These are phyloP conservation scores for Ramaria rubella DNA, from an alignment of 768 basidiomycete species.

Conservation along the genomic window DNA sequence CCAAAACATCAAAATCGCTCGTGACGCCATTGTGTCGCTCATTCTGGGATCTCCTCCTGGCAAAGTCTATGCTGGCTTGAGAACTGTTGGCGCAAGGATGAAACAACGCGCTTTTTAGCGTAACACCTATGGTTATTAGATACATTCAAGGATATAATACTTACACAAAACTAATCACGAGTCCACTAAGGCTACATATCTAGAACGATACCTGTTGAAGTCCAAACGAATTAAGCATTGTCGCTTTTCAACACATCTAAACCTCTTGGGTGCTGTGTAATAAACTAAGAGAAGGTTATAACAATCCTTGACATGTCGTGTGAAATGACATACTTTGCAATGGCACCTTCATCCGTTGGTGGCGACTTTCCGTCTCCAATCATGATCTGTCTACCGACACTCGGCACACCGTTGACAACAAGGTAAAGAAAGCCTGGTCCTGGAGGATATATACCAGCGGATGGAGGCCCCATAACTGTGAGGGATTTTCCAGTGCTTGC, in stretches of 20 bases:
- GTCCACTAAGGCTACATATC: neutral
- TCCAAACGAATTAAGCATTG: neutral
- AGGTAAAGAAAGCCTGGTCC: slow-evolving; percentile 74
- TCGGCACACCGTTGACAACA: slow-evolving; percentile 61
- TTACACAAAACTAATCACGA: neutral
- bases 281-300: neutral
- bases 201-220: neutral
- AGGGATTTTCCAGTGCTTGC: slow-evolving; percentile 48
- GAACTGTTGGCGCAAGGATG: slow-evolving; percentile 89
- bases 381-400: slow-evolving; percentile 55
- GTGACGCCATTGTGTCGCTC: slow-evolving; percentile 91
- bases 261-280: neutral
- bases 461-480: slow-evolving; percentile 57
- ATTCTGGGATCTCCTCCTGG: slow-evolving; percentile 95
- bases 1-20: slow-evolving; percentile 96
- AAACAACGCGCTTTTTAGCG: slow-evolving; percentile 82
- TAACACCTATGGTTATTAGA: neutral
- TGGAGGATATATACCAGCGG: slow-evolving; percentile 63
- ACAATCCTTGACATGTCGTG: neutral
- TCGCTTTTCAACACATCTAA: neutral
- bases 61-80: slow-evolving; percentile 84
- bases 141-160: neutral
- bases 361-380: slow-evolving; percentile 62
- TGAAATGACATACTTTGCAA: slow-evolving; percentile 11
- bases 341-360: slow-evolving; percentile 19